Percentiles rank a stretch among this genome's conserved stretches.
Evolutionary conservation across 2,329 filamentous ascomycete genomes (phyloP).

Genomic region (Scopulariopsis brevicaulis): DNA sequence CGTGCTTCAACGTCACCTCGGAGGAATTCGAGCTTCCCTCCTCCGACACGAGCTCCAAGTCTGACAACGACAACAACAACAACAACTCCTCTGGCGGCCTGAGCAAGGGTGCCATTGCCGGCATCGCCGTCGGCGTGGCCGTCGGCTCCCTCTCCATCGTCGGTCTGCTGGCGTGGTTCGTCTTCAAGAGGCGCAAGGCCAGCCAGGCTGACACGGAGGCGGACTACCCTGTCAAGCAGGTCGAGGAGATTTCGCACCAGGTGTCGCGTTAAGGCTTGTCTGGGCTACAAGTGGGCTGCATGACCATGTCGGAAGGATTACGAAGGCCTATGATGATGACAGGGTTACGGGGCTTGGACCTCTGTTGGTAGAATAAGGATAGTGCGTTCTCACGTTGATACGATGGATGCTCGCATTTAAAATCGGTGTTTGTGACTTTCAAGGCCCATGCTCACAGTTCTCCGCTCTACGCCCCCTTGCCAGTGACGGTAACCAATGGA

Average conservation of each 20-base stretch:
- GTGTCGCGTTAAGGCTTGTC: neutral
- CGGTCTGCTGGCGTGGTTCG: slow-evolving; percentile 14
- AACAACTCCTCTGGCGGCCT: slow-evolving; percentile 12
- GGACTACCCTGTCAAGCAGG: neutral
- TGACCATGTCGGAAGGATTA: neutral
- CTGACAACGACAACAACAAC: neutral
- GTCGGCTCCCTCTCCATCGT: slow-evolving; percentile 18
- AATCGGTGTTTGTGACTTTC: too few species aligned
- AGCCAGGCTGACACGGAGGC: neutral
- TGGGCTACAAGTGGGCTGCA: too few species aligned
- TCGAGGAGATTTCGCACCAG: neutral
- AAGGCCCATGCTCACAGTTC: too few species aligned
- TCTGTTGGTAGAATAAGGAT: too few species aligned
- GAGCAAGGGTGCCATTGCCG: slow-evolving; percentile 20
- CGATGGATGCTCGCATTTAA: too few species aligned
- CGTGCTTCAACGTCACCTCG: slow-evolving; percentile 22
- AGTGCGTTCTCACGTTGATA: too few species aligned
- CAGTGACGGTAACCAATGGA: too few species aligned
- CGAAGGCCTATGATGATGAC: neutral
- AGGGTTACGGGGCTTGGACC: neutral
- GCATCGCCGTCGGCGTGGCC: slow-evolving; percentile 22
- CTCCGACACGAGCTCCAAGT: slow-evolving; percentile 8
- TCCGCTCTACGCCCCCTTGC: too few species aligned
- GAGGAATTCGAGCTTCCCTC: slow-evolving; percentile 13
- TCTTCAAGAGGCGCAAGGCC: slow-evolving; percentile 9